A percentile compares a stretch with the other conserved stretches of the same genome.
Conservation (phyloP, 306 rosid species). For the Cucumis melo region DNA sequence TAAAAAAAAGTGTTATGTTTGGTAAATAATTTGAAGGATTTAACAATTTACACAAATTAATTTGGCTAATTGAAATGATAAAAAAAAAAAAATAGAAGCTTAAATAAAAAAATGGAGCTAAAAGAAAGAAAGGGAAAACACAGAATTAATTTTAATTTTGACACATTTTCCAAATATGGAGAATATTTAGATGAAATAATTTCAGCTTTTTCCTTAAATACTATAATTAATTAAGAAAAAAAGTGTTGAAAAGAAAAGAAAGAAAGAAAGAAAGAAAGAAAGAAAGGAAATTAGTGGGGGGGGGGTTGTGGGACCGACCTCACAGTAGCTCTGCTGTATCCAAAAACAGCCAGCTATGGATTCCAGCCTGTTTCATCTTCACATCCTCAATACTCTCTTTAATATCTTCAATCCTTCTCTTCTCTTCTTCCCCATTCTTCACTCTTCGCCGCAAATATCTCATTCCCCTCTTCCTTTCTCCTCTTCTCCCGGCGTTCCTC, state of each 20-base stretch:
- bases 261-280: no score
- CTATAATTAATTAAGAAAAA: neutral
- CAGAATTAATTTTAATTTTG: neutral
- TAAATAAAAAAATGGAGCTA: neutral
- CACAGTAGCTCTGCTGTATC: constrained; percentile 6
- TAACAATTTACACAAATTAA: no score
- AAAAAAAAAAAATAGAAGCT: no score
- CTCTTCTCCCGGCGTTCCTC: neutral
- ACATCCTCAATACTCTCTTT: neutral
- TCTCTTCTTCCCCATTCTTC: neutral
- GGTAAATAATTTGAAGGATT: no score
- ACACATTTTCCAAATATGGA: neutral
- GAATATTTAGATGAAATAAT: neutral
- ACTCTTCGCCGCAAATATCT: no score
- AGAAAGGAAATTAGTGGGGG: neutral
- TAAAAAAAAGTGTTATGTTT: no score
- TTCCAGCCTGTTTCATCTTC: constrained; percentile 9
- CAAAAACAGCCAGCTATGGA: constrained; percentile 4
- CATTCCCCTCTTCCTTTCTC: no score
- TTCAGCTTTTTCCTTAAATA: neutral
- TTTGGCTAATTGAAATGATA: no score
- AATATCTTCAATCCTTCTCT: neutral
- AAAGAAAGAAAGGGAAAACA: neutral
- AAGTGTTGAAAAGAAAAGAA: neutral
- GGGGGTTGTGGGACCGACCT: neutral